Base-by-base conservation (phyloP, 331 rosid genomes). In the Prunus yedoensis region DNA sequence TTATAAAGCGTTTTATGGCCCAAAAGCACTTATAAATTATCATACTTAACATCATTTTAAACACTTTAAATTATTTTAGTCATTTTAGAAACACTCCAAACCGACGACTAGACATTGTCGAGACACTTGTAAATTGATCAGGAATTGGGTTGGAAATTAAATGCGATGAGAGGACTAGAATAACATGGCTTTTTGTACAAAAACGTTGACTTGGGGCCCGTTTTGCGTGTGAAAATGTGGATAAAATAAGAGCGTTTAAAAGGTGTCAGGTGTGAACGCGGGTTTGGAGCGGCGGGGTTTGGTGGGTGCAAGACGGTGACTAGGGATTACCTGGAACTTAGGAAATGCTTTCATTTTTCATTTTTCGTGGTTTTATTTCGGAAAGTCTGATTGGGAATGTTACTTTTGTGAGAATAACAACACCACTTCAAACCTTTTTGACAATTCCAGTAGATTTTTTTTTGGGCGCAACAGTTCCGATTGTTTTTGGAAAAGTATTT, bases 231-330 rank as follows among this genome's bases (percentile, higher is more conserved):
- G 76, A 77, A 78, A 6, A 71, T 63, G 17, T 52, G 63, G 73
- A 66, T 45, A 2, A 18, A 61, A 60, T 10, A 18, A 20, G 58
- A 7, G 54, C 52, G 41, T 16, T 27, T 1, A 7, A 27, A 4
- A 45, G 51, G 58, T 10, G 8, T 47, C 41, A 60, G 1, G 79
- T 87, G 84, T 87, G 88, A 84, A 84, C 86, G 74, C 81, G 65
- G 43, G 65, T 74, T 49, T 67, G n/a, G 60, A 54, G 75, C 7
- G 41, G 74, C 15, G 72, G 63, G 70, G 77, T 70, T 69, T 6
- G 62, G 79, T 58, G 49, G 54, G 74, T 62, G 59, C 72, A 4
- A 43, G 87, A 76, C 85, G 83, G 79, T 86, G 83, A 83, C 79
- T 25, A 32, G 15, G 72, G 71, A 52, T 53, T 52, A 80, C 84